Evolutionary conservation across 495 filamentous ascomycete species (phyloP), one percentile per base, ranked within the genome.

Genomic region (Aspergillus indologenus): DNA sequence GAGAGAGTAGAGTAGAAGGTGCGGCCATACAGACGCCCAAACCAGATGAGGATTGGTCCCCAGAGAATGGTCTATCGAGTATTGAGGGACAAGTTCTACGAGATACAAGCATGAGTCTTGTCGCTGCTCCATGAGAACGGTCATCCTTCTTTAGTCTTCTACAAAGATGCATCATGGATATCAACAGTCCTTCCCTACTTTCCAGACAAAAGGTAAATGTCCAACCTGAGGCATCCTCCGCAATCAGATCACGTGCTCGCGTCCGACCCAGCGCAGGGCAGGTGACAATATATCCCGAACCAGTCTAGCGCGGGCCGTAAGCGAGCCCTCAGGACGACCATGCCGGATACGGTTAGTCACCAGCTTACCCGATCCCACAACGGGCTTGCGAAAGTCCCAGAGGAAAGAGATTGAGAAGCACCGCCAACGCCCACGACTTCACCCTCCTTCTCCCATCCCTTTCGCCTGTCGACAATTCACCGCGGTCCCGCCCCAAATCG

Each of bases 331-430:
- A 23, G 42, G 22, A 54, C 51, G 61, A 65, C 63, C 59, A 66
- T 64, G 42, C 67, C 67, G 29, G 60, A 67, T 8, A 1, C 1
- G 71, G 69, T 53, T 78, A 78, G 74, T 22, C 66, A 40, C 3
- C 52, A 58, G 64, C 65, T 75, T 75, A 76, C 66, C 75, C 72
- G 71, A 78, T 76, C 75, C 73, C 75, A 78, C 75, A 78, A 76
- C 68, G 68, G 68, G 63, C 48, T 59, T 70, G 68, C 70, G 26
- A 73, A 75, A 75, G 67, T 73, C 63, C 21, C 47, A 56, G 34
- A 40, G 34, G 34, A 40, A 40, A 40, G 34, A 40, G 34, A 40
- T 40, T 40, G 34, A 54, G 61, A 49, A 62, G 59, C 53, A 55
- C 54, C 55, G 23, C 23, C 57, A 55, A 54, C 54, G 51, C 64